These are phyloP conservation scores for Naumovozyma baii DNA, from an alignment of 805 yeast species.

Conservation along the genomic window DNA sequence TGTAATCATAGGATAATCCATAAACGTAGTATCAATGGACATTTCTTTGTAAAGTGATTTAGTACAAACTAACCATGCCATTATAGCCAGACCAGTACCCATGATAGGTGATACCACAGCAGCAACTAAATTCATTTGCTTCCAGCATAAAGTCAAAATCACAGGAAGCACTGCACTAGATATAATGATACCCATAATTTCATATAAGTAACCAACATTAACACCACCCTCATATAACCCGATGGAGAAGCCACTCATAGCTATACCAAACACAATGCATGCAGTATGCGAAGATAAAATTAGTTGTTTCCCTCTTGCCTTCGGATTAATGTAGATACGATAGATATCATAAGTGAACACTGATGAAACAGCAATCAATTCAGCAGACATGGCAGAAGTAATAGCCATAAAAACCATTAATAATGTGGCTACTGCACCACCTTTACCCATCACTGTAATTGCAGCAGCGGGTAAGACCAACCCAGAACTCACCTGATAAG, in stretches of 20 bases:
- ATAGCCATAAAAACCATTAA: conserved; percentile 83
- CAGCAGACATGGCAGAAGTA: conserved; percentile 87
- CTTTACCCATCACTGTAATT: conserved; percentile 70
- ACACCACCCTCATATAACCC: conserved; percentile 76
- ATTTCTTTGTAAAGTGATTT: conserved; percentile 35
- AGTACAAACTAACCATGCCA: conserved; percentile 53
- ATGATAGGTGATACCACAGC: conserved; percentile 69
- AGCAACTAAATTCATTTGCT: conserved; percentile 55
- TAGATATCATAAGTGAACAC: conserved; percentile 79
- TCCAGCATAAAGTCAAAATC: conserved; percentile 54
- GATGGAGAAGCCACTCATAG: conserved; percentile 75
- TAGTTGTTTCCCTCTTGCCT: conserved; percentile 64
- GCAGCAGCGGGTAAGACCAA: conserved; percentile 62
- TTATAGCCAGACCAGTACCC: conserved; percentile 65
- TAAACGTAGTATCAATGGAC: conserved; percentile 53
- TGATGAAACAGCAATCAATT: conserved; percentile 79
- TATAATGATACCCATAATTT: conserved; percentile 81
- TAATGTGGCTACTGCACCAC: conserved; percentile 80
- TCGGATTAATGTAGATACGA: conserved; percentile 70
- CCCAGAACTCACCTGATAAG: conserved; percentile 73
- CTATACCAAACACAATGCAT: conserved; percentile 49
- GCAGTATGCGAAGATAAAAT: conserved; percentile 59
- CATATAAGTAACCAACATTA: conserved; percentile 79
- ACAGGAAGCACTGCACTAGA: conserved; percentile 81
- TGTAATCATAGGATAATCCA: conserved; percentile 78